Base-by-base conservation (phyloP, 1,284 basidiomycete genomes). In the Exsudoporus floridanus region DNA sequence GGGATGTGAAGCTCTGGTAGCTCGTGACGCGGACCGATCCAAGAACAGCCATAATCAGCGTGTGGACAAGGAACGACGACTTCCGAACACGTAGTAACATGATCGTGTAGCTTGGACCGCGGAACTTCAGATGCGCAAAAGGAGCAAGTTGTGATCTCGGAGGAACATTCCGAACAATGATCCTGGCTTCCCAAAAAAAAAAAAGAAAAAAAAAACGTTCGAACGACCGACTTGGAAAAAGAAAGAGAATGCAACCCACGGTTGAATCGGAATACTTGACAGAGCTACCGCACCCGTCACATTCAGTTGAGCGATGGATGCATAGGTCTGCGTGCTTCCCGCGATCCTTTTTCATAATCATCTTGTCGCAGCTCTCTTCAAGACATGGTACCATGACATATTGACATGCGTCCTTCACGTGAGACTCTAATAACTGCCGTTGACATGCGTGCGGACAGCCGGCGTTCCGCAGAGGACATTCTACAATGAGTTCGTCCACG, bases 401-500 rank as follows among this genome's bases (percentile, higher is more conserved):
- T 47, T 71, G 70, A 61, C 92, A 94, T 19, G 74, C 61, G 4
- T 84, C 80, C 49, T 76, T 76, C 45, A 90, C 63, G 65, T 94
- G 91, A 1, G 74, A 61, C 2, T 79, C 72, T 18, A 92, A 71
- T n/a, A 84, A 69, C 56, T 89, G 86, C 30, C 91, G 74, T 67
- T 94, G 85, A 62, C 82, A 84, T 13, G 80, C 83, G 65, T 81
- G 70, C 5, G 70, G 65, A 66, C 91, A 94, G 2, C 88, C 89
- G 7, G 74, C 72, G 14, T 64, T 57, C 21, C 74, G 73, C 53
- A 87, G 74, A 9, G 81, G 76, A 69, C 92, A 94, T 62, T 85
- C 81, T 0, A 94, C 90, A 27, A 81, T 54, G 38, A 94, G 76
- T 72, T 94, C 92, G 59, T 94, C 90, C 36, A 93, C 88, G 61